Evolutionary conservation across 2,329 filamentous ascomycete species (phyloP).

Genomic region (Sphaerulina populicola): DNA sequence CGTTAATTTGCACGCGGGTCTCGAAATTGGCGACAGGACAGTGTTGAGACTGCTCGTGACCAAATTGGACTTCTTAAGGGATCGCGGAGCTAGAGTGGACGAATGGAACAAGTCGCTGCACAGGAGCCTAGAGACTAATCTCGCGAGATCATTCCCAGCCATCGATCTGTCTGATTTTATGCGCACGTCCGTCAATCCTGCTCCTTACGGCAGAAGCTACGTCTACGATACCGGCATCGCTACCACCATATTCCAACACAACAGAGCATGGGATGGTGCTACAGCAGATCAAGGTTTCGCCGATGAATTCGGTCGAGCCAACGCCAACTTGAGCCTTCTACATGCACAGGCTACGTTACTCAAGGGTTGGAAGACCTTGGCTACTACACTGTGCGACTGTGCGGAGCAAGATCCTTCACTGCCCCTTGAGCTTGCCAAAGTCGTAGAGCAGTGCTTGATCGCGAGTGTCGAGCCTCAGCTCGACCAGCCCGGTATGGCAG

Average conservation of each 20-base stretch:
- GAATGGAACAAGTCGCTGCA: slow-evolving; percentile 85
- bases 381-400: slow-evolving; percentile 68
- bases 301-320: slow-evolving; percentile 70
- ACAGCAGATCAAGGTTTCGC: slow-evolving; percentile 58
- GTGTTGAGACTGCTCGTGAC: slow-evolving; percentile 64
- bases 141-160: slow-evolving; percentile 66
- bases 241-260: slow-evolving; percentile 64
- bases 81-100: slow-evolving; percentile 68
- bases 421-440: slow-evolving; percentile 61
- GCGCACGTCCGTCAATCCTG: slow-evolving; percentile 51
- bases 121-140: slow-evolving; percentile 73
- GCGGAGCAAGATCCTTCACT: slow-evolving; percentile 49
- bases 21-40: slow-evolving; percentile 61
- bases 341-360: slow-evolving; percentile 84
- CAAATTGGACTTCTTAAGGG: slow-evolving; percentile 69
- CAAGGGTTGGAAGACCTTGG: slow-evolving; percentile 79
- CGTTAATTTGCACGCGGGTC: slow-evolving; percentile 79
- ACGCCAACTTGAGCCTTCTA: slow-evolving; percentile 82
- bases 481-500: slow-evolving; percentile 72
- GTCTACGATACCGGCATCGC: slow-evolving; percentile 77
- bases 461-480: slow-evolving; percentile 66
- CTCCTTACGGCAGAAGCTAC: slow-evolving; percentile 60
- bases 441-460: slow-evolving; percentile 67
- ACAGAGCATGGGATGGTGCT: slow-evolving; percentile 64
- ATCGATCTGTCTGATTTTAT: slow-evolving; percentile 73